phyloP scores from a whole-genome alignment of 176 grass and related monocot genomes.

The Oryza longistaminata region DNA sequence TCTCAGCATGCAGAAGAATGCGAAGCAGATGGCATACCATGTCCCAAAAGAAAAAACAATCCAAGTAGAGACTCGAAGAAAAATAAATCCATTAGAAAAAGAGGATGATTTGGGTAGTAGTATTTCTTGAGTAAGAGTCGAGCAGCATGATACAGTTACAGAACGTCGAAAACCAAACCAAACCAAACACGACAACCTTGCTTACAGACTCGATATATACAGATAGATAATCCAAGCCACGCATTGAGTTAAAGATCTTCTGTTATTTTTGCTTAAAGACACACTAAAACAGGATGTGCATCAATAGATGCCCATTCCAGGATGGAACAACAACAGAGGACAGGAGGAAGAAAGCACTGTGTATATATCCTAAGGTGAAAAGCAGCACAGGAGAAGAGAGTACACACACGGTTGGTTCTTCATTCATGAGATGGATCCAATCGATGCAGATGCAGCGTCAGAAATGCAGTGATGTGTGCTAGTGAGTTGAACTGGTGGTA shows the following conservation, averaged over 20 bases:
- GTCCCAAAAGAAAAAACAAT: background rate
- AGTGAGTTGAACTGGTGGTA: constrained; percentile 45
- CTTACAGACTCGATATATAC: constrained; percentile 41
- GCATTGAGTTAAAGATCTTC: constrained; percentile 16
- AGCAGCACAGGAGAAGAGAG: background rate
- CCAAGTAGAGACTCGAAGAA: background rate
- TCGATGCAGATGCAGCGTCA: background rate
- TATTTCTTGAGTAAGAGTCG: background rate
- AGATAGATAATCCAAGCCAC: constrained; percentile 41
- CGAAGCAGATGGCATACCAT: background rate
- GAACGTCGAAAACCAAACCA: background rate
- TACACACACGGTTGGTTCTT: constrained; percentile 30
- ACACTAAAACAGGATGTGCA: background rate
- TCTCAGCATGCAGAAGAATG: background rate
- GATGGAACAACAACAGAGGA: constrained; percentile 2
- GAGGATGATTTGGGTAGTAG: background rate
- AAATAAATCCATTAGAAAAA: background rate
- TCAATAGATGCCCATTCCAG: constrained; percentile 17
- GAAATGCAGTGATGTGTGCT: background rate
- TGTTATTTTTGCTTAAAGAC: constrained; percentile 40
- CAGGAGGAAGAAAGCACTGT: constrained; percentile 7
- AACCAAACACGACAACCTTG: constrained; percentile 30
- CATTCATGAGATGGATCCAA: background rate
- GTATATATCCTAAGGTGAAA: constrained; percentile 21
- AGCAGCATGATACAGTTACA: background rate